Evolutionary conservation across 306 rosid species (phyloP).

Genomic region (Phaseolus lunatus): DNA sequence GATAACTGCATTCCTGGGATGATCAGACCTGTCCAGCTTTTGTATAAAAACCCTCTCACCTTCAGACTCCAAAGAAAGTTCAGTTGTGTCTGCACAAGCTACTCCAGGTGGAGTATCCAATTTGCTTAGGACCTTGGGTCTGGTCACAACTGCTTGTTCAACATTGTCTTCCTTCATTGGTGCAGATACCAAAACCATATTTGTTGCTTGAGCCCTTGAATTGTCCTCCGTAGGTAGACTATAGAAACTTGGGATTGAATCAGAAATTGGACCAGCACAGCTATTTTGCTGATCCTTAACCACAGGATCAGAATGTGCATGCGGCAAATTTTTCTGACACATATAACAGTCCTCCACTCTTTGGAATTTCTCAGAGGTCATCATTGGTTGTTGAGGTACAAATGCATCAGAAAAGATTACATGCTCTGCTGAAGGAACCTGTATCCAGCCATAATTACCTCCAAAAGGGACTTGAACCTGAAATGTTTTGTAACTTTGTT

Average conservation of each 20-base stretch:
- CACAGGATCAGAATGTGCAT: conserved; percentile 83
- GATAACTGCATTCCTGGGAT: conserved; percentile 47
- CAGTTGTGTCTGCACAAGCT: conserved; percentile 49
- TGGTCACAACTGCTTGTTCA: conserved; percentile 65
- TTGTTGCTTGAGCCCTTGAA: conserved; percentile 57
- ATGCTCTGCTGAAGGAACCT: conserved; percentile 62
- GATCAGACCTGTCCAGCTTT: conserved; percentile 51
- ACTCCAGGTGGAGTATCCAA: conserved; percentile 57
- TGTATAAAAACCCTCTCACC: conserved; percentile 52
- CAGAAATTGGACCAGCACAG: conserved; percentile 56
- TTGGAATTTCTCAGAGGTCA: conserved; percentile 57
- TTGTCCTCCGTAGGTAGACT: conserved; percentile 63
- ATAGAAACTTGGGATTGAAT: conserved; percentile 56
- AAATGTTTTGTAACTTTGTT: conserved; percentile 69
- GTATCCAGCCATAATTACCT: conserved; percentile 72
- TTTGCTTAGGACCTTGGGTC: conserved; percentile 53
- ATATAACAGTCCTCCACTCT: conserved; percentile 73
- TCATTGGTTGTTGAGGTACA: conserved; percentile 61
- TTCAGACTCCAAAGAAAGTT: conserved; percentile 52
- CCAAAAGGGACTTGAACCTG: conserved; percentile 73
- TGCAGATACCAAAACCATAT: conserved; percentile 57
- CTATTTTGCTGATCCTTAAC: conserved; percentile 64
- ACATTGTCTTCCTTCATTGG: conserved; percentile 56
- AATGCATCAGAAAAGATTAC: conserved; percentile 60
- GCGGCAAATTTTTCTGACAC: conserved; percentile 87